phyloP scores from a whole-genome alignment of 164 flowering plant species.

The Tinospora cordifolia region DNA sequence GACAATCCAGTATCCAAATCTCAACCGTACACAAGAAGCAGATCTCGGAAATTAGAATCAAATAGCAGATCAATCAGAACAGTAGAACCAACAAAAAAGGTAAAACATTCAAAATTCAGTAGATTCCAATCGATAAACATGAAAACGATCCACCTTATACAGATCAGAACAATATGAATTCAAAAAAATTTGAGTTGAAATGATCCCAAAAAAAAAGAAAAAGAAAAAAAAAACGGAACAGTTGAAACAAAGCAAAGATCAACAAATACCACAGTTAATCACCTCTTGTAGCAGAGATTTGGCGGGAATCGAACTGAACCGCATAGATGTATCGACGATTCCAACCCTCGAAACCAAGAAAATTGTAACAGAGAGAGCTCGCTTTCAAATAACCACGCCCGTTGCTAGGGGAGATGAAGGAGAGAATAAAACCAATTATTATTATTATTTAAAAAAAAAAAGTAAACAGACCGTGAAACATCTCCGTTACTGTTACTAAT shows the following conservation, averaged over 20 bases:
- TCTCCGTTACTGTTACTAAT: conserved; percentile 6
- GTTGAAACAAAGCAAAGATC: conserved; percentile 6
- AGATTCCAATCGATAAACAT: conserved; percentile 10
- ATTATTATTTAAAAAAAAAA: background rate
- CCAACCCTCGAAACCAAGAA: conserved; percentile 18
- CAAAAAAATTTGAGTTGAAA: background rate
- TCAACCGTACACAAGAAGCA: conserved; percentile 19
- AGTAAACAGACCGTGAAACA: background rate
- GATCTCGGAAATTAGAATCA: conserved; percentile 32
- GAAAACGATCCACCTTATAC: conserved; percentile 1
- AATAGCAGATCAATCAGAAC: conserved; percentile 24
- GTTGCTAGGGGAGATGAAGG: conserved; percentile 43
- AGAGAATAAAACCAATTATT: conserved; percentile 9
- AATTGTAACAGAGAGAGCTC: conserved; percentile 6
- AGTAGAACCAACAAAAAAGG: background rate
- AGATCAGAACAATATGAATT: background rate
- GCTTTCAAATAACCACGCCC: conserved; percentile 45
- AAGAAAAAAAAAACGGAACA: background rate
- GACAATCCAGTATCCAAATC: background rate
- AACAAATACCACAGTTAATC: conserved; percentile 7
- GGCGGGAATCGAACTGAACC: conserved; percentile 38
- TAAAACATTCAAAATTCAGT: conserved; percentile 14
- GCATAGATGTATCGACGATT: conserved; percentile 18
- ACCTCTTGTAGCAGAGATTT: conserved; percentile 25
- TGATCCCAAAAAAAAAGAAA: background rate